A percentile compares a stretch with the other conserved stretches of the same genome.
These are phyloP conservation scores for Fusarium musae DNA, from an alignment of 2,329 filamentous ascomycete species.

Conservation along the genomic window DNA sequence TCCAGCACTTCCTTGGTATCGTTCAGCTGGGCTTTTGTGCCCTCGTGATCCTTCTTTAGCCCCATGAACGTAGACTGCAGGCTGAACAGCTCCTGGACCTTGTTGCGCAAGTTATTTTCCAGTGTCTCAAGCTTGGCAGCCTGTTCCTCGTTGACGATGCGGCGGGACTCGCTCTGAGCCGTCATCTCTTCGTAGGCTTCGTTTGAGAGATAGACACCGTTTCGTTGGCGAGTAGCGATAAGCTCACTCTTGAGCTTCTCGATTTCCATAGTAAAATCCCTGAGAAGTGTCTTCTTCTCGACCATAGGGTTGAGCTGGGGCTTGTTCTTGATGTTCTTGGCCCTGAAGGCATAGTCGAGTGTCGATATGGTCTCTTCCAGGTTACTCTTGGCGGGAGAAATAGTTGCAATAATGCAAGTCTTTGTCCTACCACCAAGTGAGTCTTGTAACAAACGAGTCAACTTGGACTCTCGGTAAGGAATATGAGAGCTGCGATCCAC, in stretches of 20 bases:
- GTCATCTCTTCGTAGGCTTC: constrained; percentile 92
- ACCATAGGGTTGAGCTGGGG: constrained; percentile 93
- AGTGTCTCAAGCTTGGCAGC: constrained; percentile 91
- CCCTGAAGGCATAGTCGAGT: constrained; percentile 95
- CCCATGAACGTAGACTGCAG: constrained; percentile 88
- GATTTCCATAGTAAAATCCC: constrained; percentile 91
- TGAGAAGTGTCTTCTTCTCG: constrained; percentile 91
- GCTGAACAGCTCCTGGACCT: constrained; percentile 90
- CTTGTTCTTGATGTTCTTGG: constrained; percentile 98
- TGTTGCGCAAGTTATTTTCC: constrained; percentile 90
- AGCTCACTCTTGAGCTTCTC: constrained; percentile 94
- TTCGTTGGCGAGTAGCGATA: constrained; percentile 90
- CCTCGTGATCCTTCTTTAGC: constrained; percentile 90
- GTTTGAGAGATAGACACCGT: constrained; percentile 92
- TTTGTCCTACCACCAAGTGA: constrained; percentile 95
- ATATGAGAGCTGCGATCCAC: constrained; percentile 93
- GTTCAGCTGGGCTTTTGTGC: constrained; percentile 76
- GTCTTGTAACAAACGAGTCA: constrained; percentile 94
- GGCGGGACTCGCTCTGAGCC: constrained; percentile 88
- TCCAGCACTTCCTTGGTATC: constrained; percentile 84
- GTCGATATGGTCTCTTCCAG: constrained; percentile 98
- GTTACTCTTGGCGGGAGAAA: constrained; percentile 94
- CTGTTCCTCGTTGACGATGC: constrained; percentile 93
- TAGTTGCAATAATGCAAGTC: constrained; percentile 97
- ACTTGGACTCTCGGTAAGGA: constrained; percentile 91